Percentiles rank a stretch among this genome's conserved stretches.
phyloP scores from a whole-genome alignment of 2,329 filamentous ascomycete genomes.

The Canariomyces notabilis region DNA sequence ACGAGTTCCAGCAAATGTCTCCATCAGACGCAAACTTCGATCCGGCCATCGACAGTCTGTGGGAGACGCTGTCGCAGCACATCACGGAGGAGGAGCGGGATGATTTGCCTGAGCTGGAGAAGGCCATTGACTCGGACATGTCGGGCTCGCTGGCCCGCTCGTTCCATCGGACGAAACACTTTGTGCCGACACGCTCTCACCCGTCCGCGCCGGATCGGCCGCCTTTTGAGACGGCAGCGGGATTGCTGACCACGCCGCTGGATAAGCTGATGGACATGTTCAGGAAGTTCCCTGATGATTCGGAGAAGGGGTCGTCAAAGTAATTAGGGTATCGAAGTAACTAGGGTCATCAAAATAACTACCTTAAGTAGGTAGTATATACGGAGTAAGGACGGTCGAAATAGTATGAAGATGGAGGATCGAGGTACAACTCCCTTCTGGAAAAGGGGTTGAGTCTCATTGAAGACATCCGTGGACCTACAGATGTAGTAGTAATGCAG shows the following conservation, averaged over 20 bases:
- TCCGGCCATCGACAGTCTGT: slow-evolving; percentile 26
- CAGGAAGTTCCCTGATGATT: slow-evolving; percentile 33
- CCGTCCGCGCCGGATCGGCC: slow-evolving; percentile 45
- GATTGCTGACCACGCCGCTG: slow-evolving; percentile 50
- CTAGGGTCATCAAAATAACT: too few species aligned
- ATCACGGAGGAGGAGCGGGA: slow-evolving; percentile 47
- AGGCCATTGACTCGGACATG: slow-evolving; percentile 32
- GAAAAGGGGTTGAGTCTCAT: too few species aligned
- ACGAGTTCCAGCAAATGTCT: slow-evolving; percentile 44
- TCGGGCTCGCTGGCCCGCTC: slow-evolving; percentile 36
- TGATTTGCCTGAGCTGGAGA: slow-evolving; percentile 46
- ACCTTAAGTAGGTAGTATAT: too few species aligned
- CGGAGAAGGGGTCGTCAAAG: slow-evolving; percentile 14
- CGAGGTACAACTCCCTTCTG: too few species aligned
- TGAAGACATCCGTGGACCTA: too few species aligned
- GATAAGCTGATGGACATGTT: slow-evolving; percentile 54
- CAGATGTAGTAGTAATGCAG: too few species aligned
- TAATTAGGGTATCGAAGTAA: too few species aligned
- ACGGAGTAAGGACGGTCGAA: too few species aligned
- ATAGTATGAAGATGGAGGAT: too few species aligned
- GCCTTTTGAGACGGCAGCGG: slow-evolving; percentile 51
- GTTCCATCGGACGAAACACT: slow-evolving; percentile 47
- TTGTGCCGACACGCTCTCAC: slow-evolving; percentile 49
- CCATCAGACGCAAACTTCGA: slow-evolving; percentile 38
- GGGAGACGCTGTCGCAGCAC: slow-evolving; percentile 40